Base-by-base conservation (phyloP, 305 asterid species). In the Stenogyne calaminthoides region DNA sequence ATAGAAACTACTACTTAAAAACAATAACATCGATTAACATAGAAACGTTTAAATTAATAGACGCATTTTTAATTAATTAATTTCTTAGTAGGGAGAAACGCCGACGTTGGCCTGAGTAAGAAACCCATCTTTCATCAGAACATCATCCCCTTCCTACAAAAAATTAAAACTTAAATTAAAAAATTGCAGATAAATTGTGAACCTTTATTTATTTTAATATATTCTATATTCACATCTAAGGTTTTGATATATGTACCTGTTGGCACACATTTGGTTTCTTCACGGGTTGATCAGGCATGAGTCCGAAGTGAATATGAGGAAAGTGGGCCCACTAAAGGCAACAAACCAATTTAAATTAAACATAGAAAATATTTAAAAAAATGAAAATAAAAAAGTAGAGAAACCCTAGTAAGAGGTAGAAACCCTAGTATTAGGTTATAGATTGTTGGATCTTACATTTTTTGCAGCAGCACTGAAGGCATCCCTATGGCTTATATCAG, bases 201-300 rank as follows among this genome's bases (percentile, higher is more conserved):
- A 25, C 1, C 29, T 1, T 25, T 22, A 22, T 22, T 22, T 22
- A 22, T 22, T 22, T 22, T 25, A 25, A 25, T 25, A 25, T 25
- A 25, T 25, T 25, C 29, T 25, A 25, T 25, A 25, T 25, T 25
- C 2, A 25, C 2, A 12, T 52, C 56, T 80, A 86, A 89, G 87
- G 82, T 84, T 74, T 78, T 20, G n/a, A 54, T 19, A 64, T 77
- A 37, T 25, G 27, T 87, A 93, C 98, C 98, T 93, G 97, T 85
- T 89, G 97, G 81, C 91, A 91, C 74, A 87, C 92, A 76, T 85
- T 91, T 73, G 91, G 87, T 76, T 94, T 91, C 93, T 94, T 94
- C 98, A 91, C 96, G 96, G 97, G 97, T 77, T 91, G 97, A 85
- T 94, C 98, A 88, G 97, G 93, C 97, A 91, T 88, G 42, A 94